A percentile compares a stretch with the other conserved stretches of the same genome.
Conservation (phyloP, 805 yeast genomes). For the Ogataea philodendri region DNA sequence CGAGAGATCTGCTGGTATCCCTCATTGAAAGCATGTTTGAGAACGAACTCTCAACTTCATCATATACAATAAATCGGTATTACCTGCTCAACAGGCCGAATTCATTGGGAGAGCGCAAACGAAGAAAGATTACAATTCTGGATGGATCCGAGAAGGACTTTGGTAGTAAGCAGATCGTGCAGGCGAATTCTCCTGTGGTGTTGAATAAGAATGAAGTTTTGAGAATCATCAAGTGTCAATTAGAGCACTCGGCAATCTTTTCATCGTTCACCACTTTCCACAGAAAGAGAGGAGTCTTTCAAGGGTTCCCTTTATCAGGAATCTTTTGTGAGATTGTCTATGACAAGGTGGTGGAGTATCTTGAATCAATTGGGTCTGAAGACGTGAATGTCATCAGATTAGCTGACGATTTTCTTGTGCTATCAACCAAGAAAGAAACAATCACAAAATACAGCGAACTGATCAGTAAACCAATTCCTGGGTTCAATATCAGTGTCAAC, state of each 20-base stretch:
- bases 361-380: constrained; percentile 23
- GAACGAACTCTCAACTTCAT: constrained; percentile 13
- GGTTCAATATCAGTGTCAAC: constrained; percentile 43
- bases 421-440: constrained; percentile 43
- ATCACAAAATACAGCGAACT: constrained; percentile 32
- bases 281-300: constrained; percentile 74
- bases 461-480: constrained; percentile 39
- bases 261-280: constrained; percentile 38
- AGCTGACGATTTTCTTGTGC: constrained; percentile 83
- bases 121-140: constrained; percentile 1
- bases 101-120: constrained; percentile 1
- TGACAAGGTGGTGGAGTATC: constrained; percentile 51
- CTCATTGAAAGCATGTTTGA: constrained; percentile 19
- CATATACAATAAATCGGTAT: neutral
- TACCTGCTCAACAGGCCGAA: neutral
- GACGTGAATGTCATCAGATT: constrained; percentile 50
- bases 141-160: neutral
- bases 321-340: constrained; percentile 72
- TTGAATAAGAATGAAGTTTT: constrained; percentile 45
- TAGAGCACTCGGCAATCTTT: constrained; percentile 48
- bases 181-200: constrained; percentile 18
- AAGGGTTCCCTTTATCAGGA: constrained; percentile 78
- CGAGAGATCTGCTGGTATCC: constrained; percentile 37
- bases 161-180: constrained; percentile 4
- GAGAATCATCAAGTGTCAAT: constrained; percentile 47